phyloP scores from a whole-genome alignment of 345 rosid species.

The Bruguiera gymnorhiza region DNA sequence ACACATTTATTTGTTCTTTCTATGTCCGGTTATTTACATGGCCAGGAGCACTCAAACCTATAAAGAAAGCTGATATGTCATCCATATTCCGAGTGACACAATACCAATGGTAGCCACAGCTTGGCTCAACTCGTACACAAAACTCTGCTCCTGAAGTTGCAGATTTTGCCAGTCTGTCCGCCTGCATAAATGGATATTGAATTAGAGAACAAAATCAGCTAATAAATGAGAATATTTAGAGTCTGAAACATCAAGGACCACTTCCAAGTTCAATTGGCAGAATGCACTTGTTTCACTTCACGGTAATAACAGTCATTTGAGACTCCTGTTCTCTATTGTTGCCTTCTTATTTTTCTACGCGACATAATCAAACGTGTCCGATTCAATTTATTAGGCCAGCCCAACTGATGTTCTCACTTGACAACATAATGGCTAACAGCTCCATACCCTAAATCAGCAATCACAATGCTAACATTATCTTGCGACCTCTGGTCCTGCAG shows the following conservation, averaged over 20 bases:
- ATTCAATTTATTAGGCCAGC: no score
- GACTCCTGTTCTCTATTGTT: no score
- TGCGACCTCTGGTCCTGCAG: slow-evolving; percentile 72
- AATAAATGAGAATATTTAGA: not conserved
- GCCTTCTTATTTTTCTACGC: no score
- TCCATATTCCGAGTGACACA: slow-evolving; percentile 79
- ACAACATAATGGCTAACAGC: no score
- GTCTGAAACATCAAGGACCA: no score
- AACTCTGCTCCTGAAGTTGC: slow-evolving; percentile 53
- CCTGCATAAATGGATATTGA: slow-evolving; percentile 29
- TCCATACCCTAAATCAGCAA: slow-evolving; percentile 79
- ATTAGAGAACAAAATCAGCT: not conserved
- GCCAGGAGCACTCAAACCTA: not conserved
- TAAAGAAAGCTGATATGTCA: slow-evolving; percentile 46
- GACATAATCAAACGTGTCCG: no score
- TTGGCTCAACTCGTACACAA: slow-evolving; percentile 60
- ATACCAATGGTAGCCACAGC: slow-evolving; percentile 71
- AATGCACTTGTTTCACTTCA: no score
- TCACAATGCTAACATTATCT: slow-evolving; percentile 73
- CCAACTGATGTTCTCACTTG: no score
- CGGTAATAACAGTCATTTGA: no score
- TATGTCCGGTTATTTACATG: not conserved
- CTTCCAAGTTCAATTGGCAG: no score
- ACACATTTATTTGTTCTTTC: slow-evolving; percentile 3
- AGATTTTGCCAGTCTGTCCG: slow-evolving; percentile 72